Evolutionary conservation across 495 filamentous ascomycete genomes (phyloP), one percentile per base, ranked within the genome.

Genomic region (Venustampulla echinocandica): DNA sequence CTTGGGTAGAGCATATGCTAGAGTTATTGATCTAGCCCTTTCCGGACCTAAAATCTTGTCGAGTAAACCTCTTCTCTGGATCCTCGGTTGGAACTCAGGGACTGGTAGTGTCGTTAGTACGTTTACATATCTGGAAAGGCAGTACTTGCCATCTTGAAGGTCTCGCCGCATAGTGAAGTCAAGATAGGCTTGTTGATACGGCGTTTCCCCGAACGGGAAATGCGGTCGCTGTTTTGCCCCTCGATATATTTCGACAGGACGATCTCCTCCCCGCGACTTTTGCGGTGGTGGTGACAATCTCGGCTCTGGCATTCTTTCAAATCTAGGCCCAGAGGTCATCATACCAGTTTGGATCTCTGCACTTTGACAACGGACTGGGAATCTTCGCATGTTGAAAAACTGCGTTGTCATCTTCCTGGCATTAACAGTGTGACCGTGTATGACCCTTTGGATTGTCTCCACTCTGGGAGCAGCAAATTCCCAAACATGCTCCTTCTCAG

Each of bases 121-220:
- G 7, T 38, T 18, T 22, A 19, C 13, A 36, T n/a, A 10, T 30
- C n/a, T 11, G 9, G 42, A 33, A 1, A 4, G 11, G 17, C 22
- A 7, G 23, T n/a, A 51, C 47, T 39, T 35, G 53, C 56, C 52
- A 49, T 53, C 42, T 37, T 44, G 44, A 30, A 59, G 33, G 27
- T 55, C 56, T 22, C 45, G 21, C 27, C 53, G 48, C 42, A 59
- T 53, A 38, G 40, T 28, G 10, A 23, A 50, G 35, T 49, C 55
- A n/a, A 46, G 23, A 19, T 27, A 59, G 9, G 45, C 39, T 25
- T 34, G 15, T 38, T 59, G 52, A 21, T 39, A 55, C 25, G 56
- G 45, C 14, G 52, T 55, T 37, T 59, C 56, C 11, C 56, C 56
- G 23, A 59, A 55, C 30, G 52, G 49, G 46, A 55, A 59, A 7